Base-by-base conservation (phyloP, 768 basidiomycete species). In the Tylopilus sp. region DNA sequence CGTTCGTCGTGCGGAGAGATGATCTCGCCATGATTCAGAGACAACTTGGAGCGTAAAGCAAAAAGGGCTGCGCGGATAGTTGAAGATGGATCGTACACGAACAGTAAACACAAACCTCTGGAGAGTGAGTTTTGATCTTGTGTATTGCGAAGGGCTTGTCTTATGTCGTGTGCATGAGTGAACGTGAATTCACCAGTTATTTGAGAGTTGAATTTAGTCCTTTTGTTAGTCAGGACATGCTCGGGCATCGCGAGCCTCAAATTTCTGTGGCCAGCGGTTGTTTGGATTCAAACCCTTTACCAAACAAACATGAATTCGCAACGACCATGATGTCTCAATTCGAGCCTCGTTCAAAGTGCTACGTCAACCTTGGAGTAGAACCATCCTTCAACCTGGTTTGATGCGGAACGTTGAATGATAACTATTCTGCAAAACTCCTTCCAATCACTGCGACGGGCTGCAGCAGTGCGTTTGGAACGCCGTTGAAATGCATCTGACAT, bases 1-100 rank as follows among this genome's bases (percentile, higher is more conserved):
- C 88, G 75, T 30, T 74, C 75, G 65, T 91, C 88, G 30, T 79
- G 74, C 0, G 79, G 74, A 3, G 75, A 51, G 13, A 88, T 66
- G 8, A 57, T 61, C 55, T 89, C 86, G 44, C 66, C 72, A 1
- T 69, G 61, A 58, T 76, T 76, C 25, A 81, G 57, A 4, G 79
- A 78, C 15, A 91, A 3, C 26, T 57, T 59, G 23, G 86, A 86
- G 33, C 86, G 75, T 52, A 91, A 63, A 4, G 77, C 71, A 22
- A 67, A 76, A 26, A 89, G 58, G 23, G 63, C 79, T 79, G 25
- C 4, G 38, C 17, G 20, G 33, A 9, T 9, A 12, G 12, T 39
- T 51, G 8, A 42, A 28, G 20, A 3, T 18, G 4, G 12, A 23
- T 25, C 36, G 9, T 15, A 25, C 41, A 25, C 20, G 7, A 21